Evolutionary conservation across 108 stramenopile genomes (phyloP), one percentile per base, ranked within the genome.

Genomic region (Discostella pseudostelligera): DNA sequence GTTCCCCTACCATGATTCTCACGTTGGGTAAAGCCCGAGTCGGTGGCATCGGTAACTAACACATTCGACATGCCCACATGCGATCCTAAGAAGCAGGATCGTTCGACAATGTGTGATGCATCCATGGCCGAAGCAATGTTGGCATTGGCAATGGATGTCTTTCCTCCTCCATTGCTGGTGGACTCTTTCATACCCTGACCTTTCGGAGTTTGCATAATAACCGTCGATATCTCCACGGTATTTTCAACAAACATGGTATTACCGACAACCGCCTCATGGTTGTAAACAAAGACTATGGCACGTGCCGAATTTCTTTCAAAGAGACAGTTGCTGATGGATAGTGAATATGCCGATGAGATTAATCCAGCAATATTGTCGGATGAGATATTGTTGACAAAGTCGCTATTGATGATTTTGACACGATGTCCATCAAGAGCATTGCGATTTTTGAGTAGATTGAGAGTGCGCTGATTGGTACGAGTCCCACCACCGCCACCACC

Each of bases 201-300:
- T 10, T 47, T 40, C 10, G 73, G 73, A 4, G 65, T 47, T 11
- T 55, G 32, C 65, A 74, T n/a, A 8, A 74, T 59, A 11, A 74
- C 45, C 24, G 73, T 74, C 17, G 73, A 32, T 16, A 64, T 59
- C 12, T 67, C 65, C 24, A 65, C 73, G 19, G 53, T 56, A 45
- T 74, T 74, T 19, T 74, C 56, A 12, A 59, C 54, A 39, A 74
- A 74, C 0, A 74, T 46, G 36, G 65, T 67, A 56, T 67, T 67
- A 5, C 67, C 54, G 13, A 74, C 63, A 21, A 74, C 26, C 24
- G 73, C 73, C 0, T 74, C 63, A 32, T 67, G 54, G 43, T 74
- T 74, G 73, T 74, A 74, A 5, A 56, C 73, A 28, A 65, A 74
- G 4, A 74, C 73, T 65, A 74, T 67, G 19, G 73, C 42, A 57